A percentile compares a stretch with the other conserved stretches of the same genome.
Conservation (phyloP, 2,329 filamentous ascomycete genomes). For the Aspergillus fructus region DNA sequence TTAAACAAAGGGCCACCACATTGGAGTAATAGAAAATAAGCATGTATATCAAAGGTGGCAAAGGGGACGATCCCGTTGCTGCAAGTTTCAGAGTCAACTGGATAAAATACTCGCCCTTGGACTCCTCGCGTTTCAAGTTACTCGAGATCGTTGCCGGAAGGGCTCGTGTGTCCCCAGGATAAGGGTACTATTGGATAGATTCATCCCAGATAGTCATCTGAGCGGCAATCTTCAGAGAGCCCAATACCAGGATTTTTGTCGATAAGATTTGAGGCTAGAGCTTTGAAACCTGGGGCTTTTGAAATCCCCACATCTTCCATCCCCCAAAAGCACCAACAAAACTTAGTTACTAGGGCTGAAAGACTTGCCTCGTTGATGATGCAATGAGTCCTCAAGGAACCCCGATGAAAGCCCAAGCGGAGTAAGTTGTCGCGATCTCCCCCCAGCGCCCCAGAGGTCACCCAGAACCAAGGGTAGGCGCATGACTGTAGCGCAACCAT, state of each 20-base stretch:
- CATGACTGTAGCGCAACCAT: slow-evolving; percentile 17
- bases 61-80: background rate
- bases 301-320: background rate
- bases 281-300: background rate
- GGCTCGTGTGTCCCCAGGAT: background rate
- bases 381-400: background rate
- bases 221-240: background rate
- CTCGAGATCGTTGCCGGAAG: background rate
- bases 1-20: background rate
- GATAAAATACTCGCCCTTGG: background rate
- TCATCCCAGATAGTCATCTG: background rate
- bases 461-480: slow-evolving; percentile 12
- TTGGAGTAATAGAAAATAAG: background rate
- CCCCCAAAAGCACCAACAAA: background rate
- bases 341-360: background rate
- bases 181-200: background rate
- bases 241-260: background rate
- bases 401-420: background rate
- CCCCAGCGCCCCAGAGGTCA: background rate
- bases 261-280: background rate
- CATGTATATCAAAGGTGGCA: background rate
- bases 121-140: background rate
- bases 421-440: background rate
- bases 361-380: background rate
- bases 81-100: background rate